Conservation (phyloP, 2,329 filamentous ascomycete species). For the Fusarium sp. region DNA sequence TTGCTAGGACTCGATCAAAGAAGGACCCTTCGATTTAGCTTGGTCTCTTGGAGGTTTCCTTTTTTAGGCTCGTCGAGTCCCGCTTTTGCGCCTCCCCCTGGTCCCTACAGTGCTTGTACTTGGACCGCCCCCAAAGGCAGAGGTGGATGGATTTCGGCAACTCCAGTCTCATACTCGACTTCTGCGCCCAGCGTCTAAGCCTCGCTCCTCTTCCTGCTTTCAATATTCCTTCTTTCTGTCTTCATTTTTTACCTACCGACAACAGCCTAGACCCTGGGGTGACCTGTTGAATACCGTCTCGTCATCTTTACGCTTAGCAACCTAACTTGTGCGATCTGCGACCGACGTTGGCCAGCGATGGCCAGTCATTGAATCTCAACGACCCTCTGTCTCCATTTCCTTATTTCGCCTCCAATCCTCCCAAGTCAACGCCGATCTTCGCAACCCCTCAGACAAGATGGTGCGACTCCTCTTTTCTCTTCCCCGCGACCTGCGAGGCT, state of each 20-base stretch:
- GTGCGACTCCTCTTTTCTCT: conserved; percentile 18
- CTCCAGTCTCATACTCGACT: conserved; percentile 31
- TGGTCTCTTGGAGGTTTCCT: conserved; percentile 1
- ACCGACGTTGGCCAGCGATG: conserved; percentile 35
- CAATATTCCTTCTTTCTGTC: conserved; percentile 3
- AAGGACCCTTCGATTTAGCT: conserved; percentile 9
- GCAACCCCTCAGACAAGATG: conserved; percentile 32
- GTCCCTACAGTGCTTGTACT: conserved; percentile 2
- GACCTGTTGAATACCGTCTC: not conserved
- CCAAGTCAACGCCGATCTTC: conserved; percentile 23
- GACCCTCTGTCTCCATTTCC: conserved; percentile 25
- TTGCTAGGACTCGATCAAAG: not conserved
- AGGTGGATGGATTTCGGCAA: conserved; percentile 31
- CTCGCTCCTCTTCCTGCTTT: not conserved
- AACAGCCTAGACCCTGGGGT: not conserved
- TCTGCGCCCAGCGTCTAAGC: conserved; percentile 15
- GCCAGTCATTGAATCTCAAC: conserved; percentile 35
- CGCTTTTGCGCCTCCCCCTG: conserved; percentile 37
- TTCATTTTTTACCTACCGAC: not conserved
- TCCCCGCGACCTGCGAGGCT: not conserved
- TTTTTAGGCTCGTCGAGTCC: conserved; percentile 30
- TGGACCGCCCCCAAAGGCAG: conserved; percentile 19
- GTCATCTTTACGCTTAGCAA: not conserved
- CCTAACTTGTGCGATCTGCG: conserved; percentile 16
- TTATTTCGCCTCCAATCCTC: conserved; percentile 21